Conservation (phyloP, 768 basidiomycete species). For the Xanthoconium purpureum region DNA sequence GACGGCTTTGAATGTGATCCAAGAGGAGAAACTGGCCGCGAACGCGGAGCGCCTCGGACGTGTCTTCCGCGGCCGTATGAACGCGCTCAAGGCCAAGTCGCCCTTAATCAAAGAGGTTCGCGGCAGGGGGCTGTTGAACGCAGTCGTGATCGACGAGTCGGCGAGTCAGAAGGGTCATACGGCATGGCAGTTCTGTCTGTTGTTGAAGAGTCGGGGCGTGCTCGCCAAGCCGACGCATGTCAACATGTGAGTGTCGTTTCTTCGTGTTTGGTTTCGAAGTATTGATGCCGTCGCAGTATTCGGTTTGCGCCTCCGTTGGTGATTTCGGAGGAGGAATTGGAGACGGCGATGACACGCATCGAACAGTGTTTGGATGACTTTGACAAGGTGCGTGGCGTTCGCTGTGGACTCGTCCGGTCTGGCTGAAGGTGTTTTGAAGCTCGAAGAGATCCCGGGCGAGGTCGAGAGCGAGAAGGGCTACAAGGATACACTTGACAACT, state of each 20-base stretch:
- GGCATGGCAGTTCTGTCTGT: constrained; percentile 94
- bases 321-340: constrained; percentile 84
- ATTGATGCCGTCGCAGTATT: constrained; percentile 50
- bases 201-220: constrained; percentile 87
- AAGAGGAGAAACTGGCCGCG: constrained; percentile 80
- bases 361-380: constrained; percentile 75
- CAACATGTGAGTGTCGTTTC: constrained; percentile 67
- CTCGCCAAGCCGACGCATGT: constrained; percentile 95
- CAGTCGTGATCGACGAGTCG: constrained; percentile 86
- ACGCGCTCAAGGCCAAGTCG: constrained; percentile 47
- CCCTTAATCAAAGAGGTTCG: constrained; percentile 78
- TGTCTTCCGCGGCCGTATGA: constrained; percentile 67
- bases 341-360: constrained; percentile 72
- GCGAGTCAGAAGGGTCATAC: constrained; percentile 73
- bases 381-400: constrained; percentile 55
- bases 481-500: constrained; percentile 35
- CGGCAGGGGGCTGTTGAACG: constrained; percentile 87
- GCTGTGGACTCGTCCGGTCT: background rate
- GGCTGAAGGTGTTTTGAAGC: constrained; percentile 26
- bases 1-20: constrained; percentile 86
- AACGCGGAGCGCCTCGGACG: constrained; percentile 78
- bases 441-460: constrained; percentile 63
- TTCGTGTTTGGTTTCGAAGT: background rate
- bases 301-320: constrained; percentile 96
- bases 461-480: constrained; percentile 60